Evolutionary conservation across 345 rosid genomes (phyloP).

Genomic region (Psidium guajava): DNA sequence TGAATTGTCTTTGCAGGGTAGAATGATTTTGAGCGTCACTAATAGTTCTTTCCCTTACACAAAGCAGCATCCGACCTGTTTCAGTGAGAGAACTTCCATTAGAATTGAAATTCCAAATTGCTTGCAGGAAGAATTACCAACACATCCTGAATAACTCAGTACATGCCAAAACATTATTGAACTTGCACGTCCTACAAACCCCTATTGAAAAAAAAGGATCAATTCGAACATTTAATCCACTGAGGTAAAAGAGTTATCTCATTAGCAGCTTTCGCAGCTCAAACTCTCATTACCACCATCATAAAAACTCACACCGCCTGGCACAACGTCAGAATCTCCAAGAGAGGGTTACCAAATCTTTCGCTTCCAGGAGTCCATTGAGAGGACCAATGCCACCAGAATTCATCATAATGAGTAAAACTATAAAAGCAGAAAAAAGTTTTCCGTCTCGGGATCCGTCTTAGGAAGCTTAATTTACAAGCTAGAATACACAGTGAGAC

Average conservation of each 20-base stretch:
- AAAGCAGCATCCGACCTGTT: constrained; percentile 68
- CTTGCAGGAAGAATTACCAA: background rate
- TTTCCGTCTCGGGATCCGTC: background rate
- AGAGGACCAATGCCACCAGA: background rate
- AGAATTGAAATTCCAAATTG: background rate
- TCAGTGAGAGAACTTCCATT: background rate
- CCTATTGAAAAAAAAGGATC: background rate
- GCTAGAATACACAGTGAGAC: background rate
- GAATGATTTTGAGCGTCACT: constrained; percentile 44
- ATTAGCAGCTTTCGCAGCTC: background rate
- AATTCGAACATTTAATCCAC: background rate
- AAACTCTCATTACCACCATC: background rate
- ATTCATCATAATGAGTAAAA: background rate
- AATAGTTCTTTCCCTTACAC: constrained; percentile 58
- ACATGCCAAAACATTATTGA: background rate
- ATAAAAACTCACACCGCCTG: background rate
- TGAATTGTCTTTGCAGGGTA: constrained; percentile 64
- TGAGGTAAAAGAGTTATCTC: background rate
- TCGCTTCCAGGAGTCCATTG: background rate
- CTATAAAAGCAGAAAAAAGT: background rate
- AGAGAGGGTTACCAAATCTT: background rate
- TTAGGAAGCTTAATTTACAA: background rate
- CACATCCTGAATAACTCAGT: background rate
- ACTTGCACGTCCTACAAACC: background rate
- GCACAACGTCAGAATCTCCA: background rate